These are phyloP conservation scores for Oenanthe javanica DNA, from an alignment of 140 eudicot species.

Conservation along the genomic window DNA sequence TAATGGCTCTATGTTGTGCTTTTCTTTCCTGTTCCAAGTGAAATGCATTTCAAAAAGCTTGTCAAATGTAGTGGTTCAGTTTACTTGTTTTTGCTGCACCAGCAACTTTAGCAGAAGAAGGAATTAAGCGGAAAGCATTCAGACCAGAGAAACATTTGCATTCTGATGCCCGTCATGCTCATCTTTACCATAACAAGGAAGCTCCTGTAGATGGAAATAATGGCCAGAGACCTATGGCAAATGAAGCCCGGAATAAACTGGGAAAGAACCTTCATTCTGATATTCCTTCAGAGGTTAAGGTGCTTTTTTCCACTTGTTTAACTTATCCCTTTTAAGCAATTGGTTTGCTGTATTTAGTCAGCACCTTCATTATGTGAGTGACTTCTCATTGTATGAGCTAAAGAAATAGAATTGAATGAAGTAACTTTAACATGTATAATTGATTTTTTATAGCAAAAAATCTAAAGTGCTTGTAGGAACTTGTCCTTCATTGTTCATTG, in stretches of 20 bases:
- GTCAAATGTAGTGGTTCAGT: not conserved
- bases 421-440: not conserved
- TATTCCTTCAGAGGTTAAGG: conserved; percentile 36
- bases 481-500: not conserved
- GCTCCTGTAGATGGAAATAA: conserved; percentile 28
- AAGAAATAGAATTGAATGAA: not conserved
- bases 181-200: conserved; percentile 23
- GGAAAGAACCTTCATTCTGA: conserved; percentile 27
- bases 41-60: not conserved
- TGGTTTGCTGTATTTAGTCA: not conserved
- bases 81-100: conserved; percentile 14
- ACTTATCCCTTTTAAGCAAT: not conserved
- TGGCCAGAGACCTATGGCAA: conserved; percentile 16
- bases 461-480: not conserved
- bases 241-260: conserved; percentile 29
- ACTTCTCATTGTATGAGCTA: not conserved
- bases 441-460: not conserved
- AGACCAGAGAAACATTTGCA: conserved; percentile 35
- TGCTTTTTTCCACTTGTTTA: conserved; percentile 10
- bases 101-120: conserved; percentile 25
- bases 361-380: not conserved
- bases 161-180: conserved; percentile 30
- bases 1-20: not conserved
- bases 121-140: conserved; percentile 16
- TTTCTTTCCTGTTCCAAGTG: not conserved